Percentiles rank a stretch among this genome's conserved stretches.
Conservation (phyloP, 371 early-diverging fungal genomes). For the Rhizopus microsporus region DNA sequence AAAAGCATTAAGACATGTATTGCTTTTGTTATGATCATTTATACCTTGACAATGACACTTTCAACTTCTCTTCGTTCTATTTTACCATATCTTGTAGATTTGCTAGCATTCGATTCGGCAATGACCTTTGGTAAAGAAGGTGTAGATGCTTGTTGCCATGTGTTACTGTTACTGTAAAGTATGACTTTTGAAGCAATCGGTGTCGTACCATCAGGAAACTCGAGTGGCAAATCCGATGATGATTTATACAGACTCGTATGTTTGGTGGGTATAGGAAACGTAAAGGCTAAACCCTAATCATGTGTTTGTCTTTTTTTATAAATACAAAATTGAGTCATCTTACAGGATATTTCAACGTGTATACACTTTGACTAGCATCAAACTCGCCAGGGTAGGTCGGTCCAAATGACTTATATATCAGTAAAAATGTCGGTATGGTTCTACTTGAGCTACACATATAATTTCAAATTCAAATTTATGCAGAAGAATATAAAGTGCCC, state of each 20-base stretch:
- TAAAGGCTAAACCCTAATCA: slow-evolving; percentile 67
- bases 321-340: slow-evolving; percentile 7
- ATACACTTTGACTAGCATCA: slow-evolving; percentile 50
- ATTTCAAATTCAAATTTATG: slow-evolving; percentile 1
- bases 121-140: slow-evolving; percentile 47
- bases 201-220: slow-evolving; percentile 78
- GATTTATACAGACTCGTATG: slow-evolving; percentile 51
- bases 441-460: slow-evolving; percentile 52
- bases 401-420: slow-evolving; percentile 74
- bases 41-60: slow-evolving; percentile 54
- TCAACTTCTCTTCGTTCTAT: slow-evolving; percentile 49
- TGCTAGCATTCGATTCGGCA: slow-evolving; percentile 46
- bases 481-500: background rate
- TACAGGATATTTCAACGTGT: slow-evolving; percentile 74
- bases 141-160: slow-evolving; percentile 52
- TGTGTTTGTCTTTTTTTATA: background rate
- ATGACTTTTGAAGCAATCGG: slow-evolving; percentile 69
- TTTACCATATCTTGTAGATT: slow-evolving; percentile 39
- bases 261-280: slow-evolving; percentile 70
- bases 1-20: background rate
- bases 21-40: background rate
- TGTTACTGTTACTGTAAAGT: slow-evolving; percentile 48
- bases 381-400: slow-evolving; percentile 73
- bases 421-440: slow-evolving; percentile 65
- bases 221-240: slow-evolving; percentile 64